phyloP scores from a whole-genome alignment of 2,329 filamentous ascomycete species.

The Colletotrichum euphorbiae region DNA sequence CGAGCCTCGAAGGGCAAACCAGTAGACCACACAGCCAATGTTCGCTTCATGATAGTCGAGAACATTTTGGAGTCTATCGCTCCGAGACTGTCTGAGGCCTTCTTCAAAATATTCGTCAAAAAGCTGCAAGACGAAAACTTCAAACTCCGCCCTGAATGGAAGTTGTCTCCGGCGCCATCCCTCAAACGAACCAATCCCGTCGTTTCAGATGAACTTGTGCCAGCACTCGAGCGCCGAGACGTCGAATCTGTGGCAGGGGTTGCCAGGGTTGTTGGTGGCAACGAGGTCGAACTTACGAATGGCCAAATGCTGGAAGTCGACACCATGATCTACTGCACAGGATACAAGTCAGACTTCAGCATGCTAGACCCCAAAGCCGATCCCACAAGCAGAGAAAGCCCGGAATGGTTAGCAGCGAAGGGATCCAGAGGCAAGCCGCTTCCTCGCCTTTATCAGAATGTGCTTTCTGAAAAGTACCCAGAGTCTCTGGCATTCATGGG shows the following conservation, averaged over 20 bases:
- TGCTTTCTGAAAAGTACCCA: constrained; percentile 52
- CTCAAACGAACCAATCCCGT: constrained; percentile 36
- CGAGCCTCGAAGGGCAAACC: constrained; percentile 47
- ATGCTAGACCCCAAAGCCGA: constrained; percentile 25
- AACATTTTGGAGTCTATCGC: constrained; percentile 31
- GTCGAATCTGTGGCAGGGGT: constrained; percentile 46
- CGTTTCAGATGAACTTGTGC: constrained; percentile 45
- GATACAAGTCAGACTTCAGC: constrained; percentile 42
- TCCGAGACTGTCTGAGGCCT: constrained; percentile 44
- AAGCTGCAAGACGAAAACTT: constrained; percentile 18
- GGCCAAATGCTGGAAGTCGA: constrained; percentile 43
- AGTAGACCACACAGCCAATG: constrained; percentile 44
- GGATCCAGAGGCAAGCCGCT: constrained; percentile 47
- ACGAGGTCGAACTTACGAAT: constrained; percentile 42
- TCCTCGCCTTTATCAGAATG: constrained; percentile 51
- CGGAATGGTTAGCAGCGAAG: constrained; percentile 11
- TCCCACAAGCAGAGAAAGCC: constrained; percentile 39
- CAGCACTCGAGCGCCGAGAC: constrained; percentile 43
- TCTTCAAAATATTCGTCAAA: constrained; percentile 21
- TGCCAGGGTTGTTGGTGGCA: constrained; percentile 40
- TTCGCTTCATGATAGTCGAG: neutral
- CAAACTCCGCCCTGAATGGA: constrained; percentile 47
- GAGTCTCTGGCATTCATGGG: constrained; percentile 51
- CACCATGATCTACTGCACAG: constrained; percentile 45
- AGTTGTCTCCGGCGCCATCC: constrained; percentile 43